These are phyloP conservation scores for Dryas alaskensis DNA, from an alignment of 306 rosid species.

Conservation along the genomic window DNA sequence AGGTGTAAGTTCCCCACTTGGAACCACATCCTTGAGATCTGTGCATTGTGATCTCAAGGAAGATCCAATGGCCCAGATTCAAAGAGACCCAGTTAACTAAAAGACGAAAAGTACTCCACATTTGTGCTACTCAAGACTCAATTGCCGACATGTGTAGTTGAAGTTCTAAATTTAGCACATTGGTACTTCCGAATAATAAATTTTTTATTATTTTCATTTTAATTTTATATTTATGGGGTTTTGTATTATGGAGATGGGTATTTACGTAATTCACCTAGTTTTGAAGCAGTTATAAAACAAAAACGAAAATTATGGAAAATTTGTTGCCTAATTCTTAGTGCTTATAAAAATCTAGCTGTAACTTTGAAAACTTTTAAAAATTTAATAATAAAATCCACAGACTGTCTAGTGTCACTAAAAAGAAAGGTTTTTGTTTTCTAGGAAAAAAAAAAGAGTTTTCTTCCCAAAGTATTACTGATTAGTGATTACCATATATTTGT, in stretches of 20 bases:
- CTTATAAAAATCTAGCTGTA: conserved; percentile 28
- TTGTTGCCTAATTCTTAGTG: conserved; percentile 36
- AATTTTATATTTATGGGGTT: neutral
- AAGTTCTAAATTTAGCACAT: conserved; percentile 31
- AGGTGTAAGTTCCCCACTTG: conserved; percentile 26
- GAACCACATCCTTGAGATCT: conserved; percentile 23
- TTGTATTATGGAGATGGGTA: conserved; percentile 13
- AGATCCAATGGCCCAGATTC: conserved; percentile 31
- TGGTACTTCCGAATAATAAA: conserved; percentile 40
- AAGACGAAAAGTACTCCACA: conserved; percentile 33
- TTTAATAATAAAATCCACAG: neutral
- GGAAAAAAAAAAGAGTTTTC: no score
- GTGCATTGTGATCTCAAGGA: conserved; percentile 35
- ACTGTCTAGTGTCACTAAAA: neutral
- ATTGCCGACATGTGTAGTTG: conserved; percentile 41
- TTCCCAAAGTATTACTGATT: neutral
- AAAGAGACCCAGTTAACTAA: conserved; percentile 2
- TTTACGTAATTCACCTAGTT: conserved; percentile 28
- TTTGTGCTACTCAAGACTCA: conserved; percentile 26
- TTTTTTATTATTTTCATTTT: neutral
- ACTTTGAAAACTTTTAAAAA: neutral
- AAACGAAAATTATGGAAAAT: conserved; percentile 45
- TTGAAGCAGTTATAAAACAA: conserved; percentile 12
- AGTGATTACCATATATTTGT: neutral
- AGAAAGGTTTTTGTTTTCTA: neutral